A percentile compares a stretch with the other conserved stretches of the same genome.
These are phyloP conservation scores for Ambrosia artemisiifolia DNA, from an alignment of 129 eudicot species.

Conservation along the genomic window DNA sequence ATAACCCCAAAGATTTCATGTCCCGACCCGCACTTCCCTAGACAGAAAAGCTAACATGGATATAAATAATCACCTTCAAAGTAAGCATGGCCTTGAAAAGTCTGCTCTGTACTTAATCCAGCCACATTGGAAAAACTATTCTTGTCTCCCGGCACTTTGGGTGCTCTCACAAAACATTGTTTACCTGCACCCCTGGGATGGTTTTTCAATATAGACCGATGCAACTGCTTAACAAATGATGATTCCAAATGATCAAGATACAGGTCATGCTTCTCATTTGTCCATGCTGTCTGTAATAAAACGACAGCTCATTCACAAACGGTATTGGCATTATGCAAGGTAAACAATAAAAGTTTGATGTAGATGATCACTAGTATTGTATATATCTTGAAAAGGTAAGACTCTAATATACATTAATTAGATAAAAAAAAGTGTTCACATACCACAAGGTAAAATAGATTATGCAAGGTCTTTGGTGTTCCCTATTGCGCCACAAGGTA, in stretches of 20 bases:
- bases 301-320: slow-evolving; percentile 2
- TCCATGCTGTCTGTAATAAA: slow-evolving; percentile 45
- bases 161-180: slow-evolving; percentile 4
- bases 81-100: slow-evolving; percentile 9
- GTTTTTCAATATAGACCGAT: slow-evolving; percentile 35
- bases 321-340: background rate
- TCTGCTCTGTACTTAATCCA: slow-evolving; percentile 17
- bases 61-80: slow-evolving; percentile 21
- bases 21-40: background rate
- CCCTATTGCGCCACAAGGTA: too few species aligned
- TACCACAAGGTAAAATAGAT: background rate
- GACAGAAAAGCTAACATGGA: slow-evolving; percentile 7
- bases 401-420: background rate
- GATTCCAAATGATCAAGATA: slow-evolving; percentile 57
- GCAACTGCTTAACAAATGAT: slow-evolving; percentile 61
- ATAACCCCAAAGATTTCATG: background rate
- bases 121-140: slow-evolving; percentile 13
- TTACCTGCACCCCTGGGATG: slow-evolving; percentile 26
- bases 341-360: background rate
- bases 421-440: background rate
- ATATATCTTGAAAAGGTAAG: background rate
- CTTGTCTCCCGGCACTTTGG: slow-evolving; percentile 2
- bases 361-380: background rate
- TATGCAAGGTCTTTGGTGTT: too few species aligned
- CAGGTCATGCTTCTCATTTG: slow-evolving; percentile 54